Percentiles rank a stretch among this genome's conserved stretches.
Conservation (phyloP, 2,329 filamentous ascomycete genomes). For the Colletotrichum siamense region DNA sequence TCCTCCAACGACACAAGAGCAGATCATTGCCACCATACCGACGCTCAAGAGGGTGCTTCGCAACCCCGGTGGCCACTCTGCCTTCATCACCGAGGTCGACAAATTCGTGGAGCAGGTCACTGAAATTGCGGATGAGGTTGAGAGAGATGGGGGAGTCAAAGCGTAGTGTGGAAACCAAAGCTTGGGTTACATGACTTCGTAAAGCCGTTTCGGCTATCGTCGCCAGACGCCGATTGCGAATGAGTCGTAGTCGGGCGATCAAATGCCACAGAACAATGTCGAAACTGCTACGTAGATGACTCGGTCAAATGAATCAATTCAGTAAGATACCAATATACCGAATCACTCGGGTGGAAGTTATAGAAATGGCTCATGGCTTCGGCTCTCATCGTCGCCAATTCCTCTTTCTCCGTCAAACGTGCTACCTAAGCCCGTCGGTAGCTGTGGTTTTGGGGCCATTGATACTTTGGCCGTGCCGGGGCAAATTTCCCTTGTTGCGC, state of each 20-base stretch:
- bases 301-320: background rate
- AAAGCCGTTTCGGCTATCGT: background rate
- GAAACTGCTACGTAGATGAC: background rate
- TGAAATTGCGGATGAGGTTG: background rate
- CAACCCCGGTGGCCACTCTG: slow-evolving; percentile 3
- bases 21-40: background rate
- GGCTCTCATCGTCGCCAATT: background rate
- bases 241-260: background rate
- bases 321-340: background rate
- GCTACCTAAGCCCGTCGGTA: background rate
- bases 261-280: background rate
- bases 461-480: background rate
- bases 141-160: background rate
- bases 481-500: background rate
- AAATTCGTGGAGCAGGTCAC: background rate
- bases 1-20: background rate
- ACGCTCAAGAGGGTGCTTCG: background rate
- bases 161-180: background rate
- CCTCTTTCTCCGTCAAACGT: background rate
- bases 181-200: background rate
- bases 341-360: background rate
- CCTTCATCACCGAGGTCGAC: background rate
- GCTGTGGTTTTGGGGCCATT: background rate
- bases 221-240: background rate
- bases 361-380: background rate